These are phyloP conservation scores for Leptographium lundbergii DNA, from an alignment of 2,329 filamentous ascomycete species.

Conservation along the genomic window DNA sequence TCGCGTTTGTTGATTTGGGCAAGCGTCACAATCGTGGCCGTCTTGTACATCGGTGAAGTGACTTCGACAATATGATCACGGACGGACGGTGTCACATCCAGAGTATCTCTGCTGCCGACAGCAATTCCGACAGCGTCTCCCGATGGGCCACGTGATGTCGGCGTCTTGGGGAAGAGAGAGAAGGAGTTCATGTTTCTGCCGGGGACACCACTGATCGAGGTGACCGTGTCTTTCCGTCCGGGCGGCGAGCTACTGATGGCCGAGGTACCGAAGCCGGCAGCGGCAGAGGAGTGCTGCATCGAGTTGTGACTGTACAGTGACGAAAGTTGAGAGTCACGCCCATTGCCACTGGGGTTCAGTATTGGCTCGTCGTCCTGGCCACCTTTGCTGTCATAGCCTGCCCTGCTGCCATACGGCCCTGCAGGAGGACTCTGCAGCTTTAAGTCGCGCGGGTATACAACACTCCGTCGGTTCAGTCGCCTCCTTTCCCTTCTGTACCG, in stretches of 20 bases:
- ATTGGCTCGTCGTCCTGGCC: background rate
- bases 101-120: background rate
- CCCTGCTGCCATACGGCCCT: background rate
- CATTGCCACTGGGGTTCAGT: background rate
- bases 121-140: background rate
- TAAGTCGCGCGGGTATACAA: constrained; percentile 15
- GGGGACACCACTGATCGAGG: background rate
- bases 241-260: background rate
- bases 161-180: constrained; percentile 15
- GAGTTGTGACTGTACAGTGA: background rate
- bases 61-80: constrained; percentile 1
- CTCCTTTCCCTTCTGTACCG: constrained; percentile 16
- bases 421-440: constrained; percentile 10
- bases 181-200: constrained; percentile 10
- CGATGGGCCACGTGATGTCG: background rate
- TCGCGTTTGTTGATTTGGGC: background rate
- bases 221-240: background rate
- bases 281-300: background rate
- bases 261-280: background rate
- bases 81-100: background rate
- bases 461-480: background rate
- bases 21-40: background rate
- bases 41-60: background rate
- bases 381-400: background rate
- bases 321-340: background rate